These are phyloP conservation scores for Coniferiporia sulphurascens DNA, from an alignment of 1,284 basidiomycete species.

Conservation along the genomic window DNA sequence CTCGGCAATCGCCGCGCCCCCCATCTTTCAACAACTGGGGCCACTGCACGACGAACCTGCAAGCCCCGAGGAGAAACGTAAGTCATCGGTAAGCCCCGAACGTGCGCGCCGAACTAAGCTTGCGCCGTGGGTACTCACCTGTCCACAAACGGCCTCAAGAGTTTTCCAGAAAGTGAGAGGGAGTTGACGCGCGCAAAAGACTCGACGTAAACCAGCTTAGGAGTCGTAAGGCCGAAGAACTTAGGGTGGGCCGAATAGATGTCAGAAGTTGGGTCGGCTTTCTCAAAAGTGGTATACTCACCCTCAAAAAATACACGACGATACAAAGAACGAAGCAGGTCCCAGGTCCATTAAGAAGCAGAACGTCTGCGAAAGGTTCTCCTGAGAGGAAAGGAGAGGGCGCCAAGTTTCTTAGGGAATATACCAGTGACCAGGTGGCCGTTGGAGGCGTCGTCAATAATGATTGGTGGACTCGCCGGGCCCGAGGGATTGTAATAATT, in stretches of 20 bases:
- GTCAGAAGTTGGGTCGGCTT: conserved; percentile 1
- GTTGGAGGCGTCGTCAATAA: conserved; percentile 65
- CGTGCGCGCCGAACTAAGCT: conserved; percentile 8
- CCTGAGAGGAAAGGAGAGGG: conserved; percentile 39
- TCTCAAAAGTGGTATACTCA: conserved; percentile 35
- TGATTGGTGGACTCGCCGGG: conserved; percentile 79
- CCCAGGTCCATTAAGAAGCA: conserved; percentile 93
- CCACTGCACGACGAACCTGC: conserved; percentile 87
- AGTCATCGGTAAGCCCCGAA: neutral
- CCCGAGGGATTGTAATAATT: conserved; percentile 75
- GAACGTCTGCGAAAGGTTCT: conserved; percentile 61
- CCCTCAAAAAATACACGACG: conserved; percentile 72
- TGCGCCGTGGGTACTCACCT: conserved; percentile 36
- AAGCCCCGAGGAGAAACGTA: conserved; percentile 10
- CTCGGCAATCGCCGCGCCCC: conserved; percentile 45
- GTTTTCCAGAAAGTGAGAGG: conserved; percentile 81
- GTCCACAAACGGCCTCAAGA: conserved; percentile 81
- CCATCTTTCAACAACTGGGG: conserved; percentile 46
- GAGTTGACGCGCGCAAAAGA: conserved; percentile 87
- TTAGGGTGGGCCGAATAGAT: conserved; percentile 29
- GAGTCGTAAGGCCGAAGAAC: conserved; percentile 72
- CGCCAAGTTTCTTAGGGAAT: conserved; percentile 54
- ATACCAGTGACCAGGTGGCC: conserved; percentile 53
- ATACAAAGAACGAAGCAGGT: conserved; percentile 83
- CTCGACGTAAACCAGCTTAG: conserved; percentile 86